Percentiles rank a stretch among this genome's conserved stretches.
Conservation (phyloP, 768 basidiomycete genomes). For the Lentinus brumalis region DNA sequence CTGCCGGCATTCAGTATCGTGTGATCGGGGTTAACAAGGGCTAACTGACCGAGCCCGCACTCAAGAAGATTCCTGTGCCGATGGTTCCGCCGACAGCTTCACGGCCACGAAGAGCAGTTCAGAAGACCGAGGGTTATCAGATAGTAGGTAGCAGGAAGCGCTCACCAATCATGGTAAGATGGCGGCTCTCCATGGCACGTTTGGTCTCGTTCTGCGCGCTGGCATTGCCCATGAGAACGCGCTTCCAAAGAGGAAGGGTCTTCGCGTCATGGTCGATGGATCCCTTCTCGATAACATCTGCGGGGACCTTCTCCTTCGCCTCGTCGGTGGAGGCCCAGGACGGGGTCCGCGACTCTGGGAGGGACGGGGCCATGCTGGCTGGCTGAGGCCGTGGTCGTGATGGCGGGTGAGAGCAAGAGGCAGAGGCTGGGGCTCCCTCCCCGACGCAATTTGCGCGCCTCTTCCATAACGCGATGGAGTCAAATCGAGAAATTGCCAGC, state of each 20-base stretch:
- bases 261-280: not conserved
- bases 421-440: not conserved
- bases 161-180: conserved; percentile 46
- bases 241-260: conserved; percentile 21
- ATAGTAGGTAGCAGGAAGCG: not conserved
- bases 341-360: conserved; percentile 4
- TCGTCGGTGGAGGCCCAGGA: conserved; percentile 13
- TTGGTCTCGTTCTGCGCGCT: conserved; percentile 33
- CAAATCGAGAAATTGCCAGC: too few relatives aligned
- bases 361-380: conserved; percentile 1
- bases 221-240: conserved; percentile 23
- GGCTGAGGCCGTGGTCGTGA: not conserved
- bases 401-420: not conserved
- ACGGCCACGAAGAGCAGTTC: not conserved
- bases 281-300: conserved; percentile 12
- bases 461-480: too few relatives aligned
- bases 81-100: conserved; percentile 58
- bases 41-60: conserved; percentile 51
- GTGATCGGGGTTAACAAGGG: not conserved
- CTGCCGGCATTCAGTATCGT: conserved; percentile 26
- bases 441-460: not conserved
- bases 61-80: conserved; percentile 63
- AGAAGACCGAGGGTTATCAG: not conserved
- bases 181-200: conserved; percentile 42
- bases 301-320: conserved; percentile 6